A percentile compares a stretch with the other conserved stretches of the same genome.
Evolutionary conservation across 768 basidiomycete genomes (phyloP).

Genomic region (Xerocomus brunneocitrinus): DNA sequence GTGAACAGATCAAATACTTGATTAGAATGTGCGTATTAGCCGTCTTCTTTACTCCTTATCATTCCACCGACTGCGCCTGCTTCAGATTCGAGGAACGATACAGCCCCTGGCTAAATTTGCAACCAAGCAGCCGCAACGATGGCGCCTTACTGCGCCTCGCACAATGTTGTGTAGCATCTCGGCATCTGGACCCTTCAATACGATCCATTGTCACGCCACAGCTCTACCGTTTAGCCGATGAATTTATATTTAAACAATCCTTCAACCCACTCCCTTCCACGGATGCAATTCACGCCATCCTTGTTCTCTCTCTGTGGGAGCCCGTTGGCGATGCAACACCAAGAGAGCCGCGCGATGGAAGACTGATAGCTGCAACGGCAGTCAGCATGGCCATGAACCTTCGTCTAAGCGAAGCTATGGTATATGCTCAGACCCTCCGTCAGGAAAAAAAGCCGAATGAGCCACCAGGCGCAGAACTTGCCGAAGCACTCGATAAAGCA

Average conservation of each 20-base stretch:
- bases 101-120: slow-evolving; percentile 41
- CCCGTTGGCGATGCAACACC: slow-evolving; percentile 34
- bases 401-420: slow-evolving; percentile 35
- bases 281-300: slow-evolving; percentile 39
- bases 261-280: slow-evolving; percentile 40
- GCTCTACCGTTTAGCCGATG: slow-evolving; percentile 39
- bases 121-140: slow-evolving; percentile 28
- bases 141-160: slow-evolving; percentile 39
- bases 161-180: slow-evolving; percentile 43
- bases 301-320: slow-evolving; percentile 42
- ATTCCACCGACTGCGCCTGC: background rate
- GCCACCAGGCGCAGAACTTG: slow-evolving; percentile 25
- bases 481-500: slow-evolving; percentile 34
- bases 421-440: slow-evolving; percentile 29
- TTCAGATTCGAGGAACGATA: slow-evolving; percentile 41
- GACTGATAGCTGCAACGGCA: slow-evolving; percentile 38
- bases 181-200: slow-evolving; percentile 37
- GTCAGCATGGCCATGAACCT: slow-evolving; percentile 46
- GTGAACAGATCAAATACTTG: slow-evolving; percentile 34
- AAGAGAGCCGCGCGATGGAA: slow-evolving; percentile 35
- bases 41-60: background rate
- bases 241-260: slow-evolving; percentile 35
- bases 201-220: slow-evolving; percentile 36
- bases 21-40: slow-evolving; percentile 33
- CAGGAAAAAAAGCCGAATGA: slow-evolving; percentile 26